A percentile compares a stretch with the other conserved stretches of the same genome.
These are phyloP conservation scores for Cichorium intybus DNA, from an alignment of 140 eudicot genomes.

Conservation along the genomic window DNA sequence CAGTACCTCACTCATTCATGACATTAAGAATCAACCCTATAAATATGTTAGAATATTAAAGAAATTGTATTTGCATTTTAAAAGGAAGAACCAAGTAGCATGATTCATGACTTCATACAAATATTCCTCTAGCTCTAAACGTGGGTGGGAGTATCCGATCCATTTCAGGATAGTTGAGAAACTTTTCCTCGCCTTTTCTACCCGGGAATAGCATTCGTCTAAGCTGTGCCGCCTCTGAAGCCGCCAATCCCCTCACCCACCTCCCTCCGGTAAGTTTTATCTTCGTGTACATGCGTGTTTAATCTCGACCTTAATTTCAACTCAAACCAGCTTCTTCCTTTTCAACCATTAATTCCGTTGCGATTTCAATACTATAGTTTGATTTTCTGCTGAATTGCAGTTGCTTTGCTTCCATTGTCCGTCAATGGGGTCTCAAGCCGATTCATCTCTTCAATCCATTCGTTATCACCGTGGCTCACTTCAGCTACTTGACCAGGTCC, in stretches of 20 bases:
- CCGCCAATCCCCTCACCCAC: background rate
- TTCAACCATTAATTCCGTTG: background rate
- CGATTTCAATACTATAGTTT: background rate
- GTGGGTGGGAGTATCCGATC: background rate
- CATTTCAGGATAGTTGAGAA: background rate
- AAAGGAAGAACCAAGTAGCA: background rate
- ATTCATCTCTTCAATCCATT: conserved; percentile 58
- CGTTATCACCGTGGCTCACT: conserved; percentile 83
- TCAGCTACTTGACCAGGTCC: conserved; percentile 78
- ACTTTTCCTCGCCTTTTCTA: background rate
- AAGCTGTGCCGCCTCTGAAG: background rate
- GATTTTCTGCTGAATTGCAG: conserved; percentile 2
- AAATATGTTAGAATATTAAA: background rate
- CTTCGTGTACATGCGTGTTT: background rate
- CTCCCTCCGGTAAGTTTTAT: background rate
- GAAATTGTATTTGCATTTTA: background rate
- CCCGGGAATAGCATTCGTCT: background rate
- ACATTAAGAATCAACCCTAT: too few species aligned
- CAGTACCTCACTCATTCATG: too few species aligned
- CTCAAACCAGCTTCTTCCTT: background rate
- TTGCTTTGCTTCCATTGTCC: background rate
- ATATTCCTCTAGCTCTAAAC: too few species aligned
- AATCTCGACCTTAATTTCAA: too few species aligned
- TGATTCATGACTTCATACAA: background rate
- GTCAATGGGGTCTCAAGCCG: conserved; percentile 25